These are phyloP conservation scores for Xylaria scruposa DNA, from an alignment of 495 filamentous ascomycete species.

Conservation along the genomic window DNA sequence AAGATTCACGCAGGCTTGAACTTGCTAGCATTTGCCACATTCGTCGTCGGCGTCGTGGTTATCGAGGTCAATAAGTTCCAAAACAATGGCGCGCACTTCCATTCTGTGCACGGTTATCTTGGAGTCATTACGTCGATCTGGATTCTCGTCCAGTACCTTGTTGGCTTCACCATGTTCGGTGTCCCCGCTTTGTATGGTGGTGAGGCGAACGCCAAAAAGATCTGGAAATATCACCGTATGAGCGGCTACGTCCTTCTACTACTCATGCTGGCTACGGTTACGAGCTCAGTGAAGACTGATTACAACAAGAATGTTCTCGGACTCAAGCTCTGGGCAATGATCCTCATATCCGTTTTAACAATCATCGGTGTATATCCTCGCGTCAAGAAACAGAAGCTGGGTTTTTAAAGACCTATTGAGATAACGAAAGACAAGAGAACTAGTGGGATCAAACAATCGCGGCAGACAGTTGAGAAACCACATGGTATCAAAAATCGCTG, in stretches of 20 bases:
- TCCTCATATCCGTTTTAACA: conserved; percentile 65
- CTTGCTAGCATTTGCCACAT: conserved; percentile 63
- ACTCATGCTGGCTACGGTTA: conserved; percentile 73
- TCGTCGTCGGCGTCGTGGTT: conserved; percentile 71
- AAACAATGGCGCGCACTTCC: conserved; percentile 69
- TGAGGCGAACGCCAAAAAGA: conserved; percentile 74
- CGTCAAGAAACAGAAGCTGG: conserved; percentile 84
- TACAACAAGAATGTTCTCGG: conserved; percentile 67
- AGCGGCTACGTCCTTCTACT: conserved; percentile 77
- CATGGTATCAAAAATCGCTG: neutral
- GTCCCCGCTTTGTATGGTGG: conserved; percentile 75
- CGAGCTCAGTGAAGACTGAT: conserved; percentile 75
- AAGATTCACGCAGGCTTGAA: conserved; percentile 72
- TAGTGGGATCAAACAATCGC: neutral
- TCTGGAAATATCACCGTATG: conserved; percentile 89
- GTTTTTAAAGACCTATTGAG: conserved; percentile 47
- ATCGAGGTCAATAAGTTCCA: conserved; percentile 84
- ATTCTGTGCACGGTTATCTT: conserved; percentile 78
- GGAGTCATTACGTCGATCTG: conserved; percentile 78
- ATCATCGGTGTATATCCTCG: conserved; percentile 75
- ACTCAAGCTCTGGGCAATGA: conserved; percentile 75
- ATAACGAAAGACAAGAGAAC: neutral
- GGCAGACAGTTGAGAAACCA: neutral
- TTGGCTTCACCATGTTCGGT: conserved; percentile 83
- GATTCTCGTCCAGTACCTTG: conserved; percentile 71